Base-by-base conservation (phyloP, 306 rosid genomes). In the Vicia villosa region DNA sequence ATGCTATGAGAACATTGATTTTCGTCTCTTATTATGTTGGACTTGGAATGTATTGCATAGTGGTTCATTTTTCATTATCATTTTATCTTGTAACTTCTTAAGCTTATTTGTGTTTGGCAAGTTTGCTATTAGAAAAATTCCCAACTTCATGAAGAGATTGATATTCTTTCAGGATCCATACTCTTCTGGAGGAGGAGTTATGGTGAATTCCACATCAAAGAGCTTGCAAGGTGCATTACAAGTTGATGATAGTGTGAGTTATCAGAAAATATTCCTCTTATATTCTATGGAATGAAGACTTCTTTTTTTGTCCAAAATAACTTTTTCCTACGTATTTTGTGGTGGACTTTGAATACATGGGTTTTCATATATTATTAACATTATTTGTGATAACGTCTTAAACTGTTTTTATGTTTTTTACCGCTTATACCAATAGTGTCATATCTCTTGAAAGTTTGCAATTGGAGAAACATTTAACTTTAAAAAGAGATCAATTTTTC, bases 121-220 rank as follows among this genome's bases (percentile, higher is more conserved):
- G 51, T 32, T 66, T 55, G 58, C 26, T 19, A 32, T 40, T 68
- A n/a, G 20, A 13, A 28, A 26, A 32, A 13, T 5, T 20, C 30
- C 22, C 61, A 46, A 74, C 50, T 37, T 71, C 36, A 60, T 54
- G 17, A 15, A 62, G 58, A 41, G 36, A 19, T 63, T 54, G 47
- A 47, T 68, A 76, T 74, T 74, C 70, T 76, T 80, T 69, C 89
- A 89, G 98, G 83, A 88, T 63, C 96, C 93, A 19, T 60, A 5
- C 55, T 72, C 78, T 69, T 73, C 84, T 74, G 58, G 40, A 67
- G 87, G 69, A 46, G 64, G 69, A 62, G 61, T 37, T 11, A 75
- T 75, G 20, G 45, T 13, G 30, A 79, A 49, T 68, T 68, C 84
- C 65, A 66, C 83, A 64, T 67, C 81, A 3, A 69, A 60, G 80